A percentile compares a stretch with the other conserved stretches of the same genome.
Conservation (phyloP, 352 stramenopile species). For the Globisporangium radiosum region DNA sequence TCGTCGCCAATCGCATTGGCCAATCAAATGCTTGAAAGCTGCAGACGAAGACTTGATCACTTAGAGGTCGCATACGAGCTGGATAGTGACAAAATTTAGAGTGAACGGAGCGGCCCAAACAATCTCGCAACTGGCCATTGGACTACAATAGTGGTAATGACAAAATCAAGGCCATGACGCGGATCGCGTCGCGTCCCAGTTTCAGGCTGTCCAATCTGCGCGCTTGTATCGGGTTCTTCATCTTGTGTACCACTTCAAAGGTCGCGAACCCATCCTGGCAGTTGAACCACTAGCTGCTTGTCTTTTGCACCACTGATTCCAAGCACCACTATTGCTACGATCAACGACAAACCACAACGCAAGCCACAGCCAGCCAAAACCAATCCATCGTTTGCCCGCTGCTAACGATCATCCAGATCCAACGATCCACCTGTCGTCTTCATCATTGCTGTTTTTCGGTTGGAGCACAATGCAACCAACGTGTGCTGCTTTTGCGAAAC, state of each 20-base stretch:
- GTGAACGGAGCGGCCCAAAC: too few relatives aligned
- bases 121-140: too few relatives aligned
- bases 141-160: too few relatives aligned
- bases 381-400: not conserved
- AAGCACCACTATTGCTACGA: not conserved
- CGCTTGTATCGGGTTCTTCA: not conserved
- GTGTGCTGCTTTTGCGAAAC: not conserved
- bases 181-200: not conserved
- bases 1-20: too few relatives aligned
- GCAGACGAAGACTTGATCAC: too few relatives aligned
- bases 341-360: not conserved
- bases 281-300: not conserved
- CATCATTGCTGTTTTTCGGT: too few relatives aligned
- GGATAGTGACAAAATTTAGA: too few relatives aligned
- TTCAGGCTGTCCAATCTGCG: not conserved
- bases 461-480: not conserved
- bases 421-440: not conserved
- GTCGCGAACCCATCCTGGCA: not conserved
- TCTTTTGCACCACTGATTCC: too few relatives aligned
- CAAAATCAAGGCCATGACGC: not conserved
- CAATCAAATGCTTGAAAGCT: too few relatives aligned
- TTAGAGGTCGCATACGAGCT: too few relatives aligned
- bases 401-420: not conserved
- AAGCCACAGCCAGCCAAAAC: not conserved
- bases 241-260: not conserved